phyloP scores from a whole-genome alignment of 129 eudicot genomes.

The Chrysanthemum lavandulifolium region DNA sequence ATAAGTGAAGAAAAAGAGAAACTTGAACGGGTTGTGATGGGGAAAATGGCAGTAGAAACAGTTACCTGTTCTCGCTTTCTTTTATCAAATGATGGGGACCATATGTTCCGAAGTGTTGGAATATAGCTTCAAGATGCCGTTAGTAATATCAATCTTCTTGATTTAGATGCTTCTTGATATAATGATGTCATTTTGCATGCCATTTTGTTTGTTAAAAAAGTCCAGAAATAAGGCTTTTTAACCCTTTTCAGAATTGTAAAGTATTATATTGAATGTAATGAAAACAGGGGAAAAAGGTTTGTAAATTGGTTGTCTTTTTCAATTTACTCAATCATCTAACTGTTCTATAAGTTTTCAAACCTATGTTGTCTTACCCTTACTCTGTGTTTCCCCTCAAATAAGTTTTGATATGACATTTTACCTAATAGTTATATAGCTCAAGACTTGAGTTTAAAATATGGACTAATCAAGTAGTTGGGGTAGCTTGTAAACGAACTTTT shows the following conservation, averaged over 20 bases:
- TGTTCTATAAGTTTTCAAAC: not conserved
- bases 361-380: not conserved
- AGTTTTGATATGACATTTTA: too few species aligned
- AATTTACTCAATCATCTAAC: too few species aligned
- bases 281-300: not conserved
- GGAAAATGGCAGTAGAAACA: slow-evolving; percentile 83
- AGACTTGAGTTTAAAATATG: not conserved
- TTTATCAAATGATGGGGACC: slow-evolving; percentile 83
- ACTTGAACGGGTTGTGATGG: slow-evolving; percentile 65
- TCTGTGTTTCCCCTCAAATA: not conserved
- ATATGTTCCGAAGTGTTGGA: slow-evolving; percentile 77
- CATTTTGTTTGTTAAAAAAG: slow-evolving; percentile 9
- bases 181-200: slow-evolving; percentile 3
- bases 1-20: slow-evolving; percentile 62
- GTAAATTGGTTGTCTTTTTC: not conserved
- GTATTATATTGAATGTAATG: slow-evolving; percentile 20
- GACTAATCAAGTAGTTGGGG: not conserved
- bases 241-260: not conserved
- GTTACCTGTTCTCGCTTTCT: slow-evolving; percentile 64
- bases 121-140: slow-evolving; percentile 50
- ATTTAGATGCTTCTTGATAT: slow-evolving; percentile 17
- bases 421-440: not conserved
- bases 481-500: not conserved
- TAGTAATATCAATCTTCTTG: slow-evolving; percentile 37
- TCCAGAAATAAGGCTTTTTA: not conserved